Evolutionary conservation across 2,329 filamentous ascomycete species (phyloP), one percentile per base, ranked within the genome.

Genomic region (Colletotrichum godetiae): DNA sequence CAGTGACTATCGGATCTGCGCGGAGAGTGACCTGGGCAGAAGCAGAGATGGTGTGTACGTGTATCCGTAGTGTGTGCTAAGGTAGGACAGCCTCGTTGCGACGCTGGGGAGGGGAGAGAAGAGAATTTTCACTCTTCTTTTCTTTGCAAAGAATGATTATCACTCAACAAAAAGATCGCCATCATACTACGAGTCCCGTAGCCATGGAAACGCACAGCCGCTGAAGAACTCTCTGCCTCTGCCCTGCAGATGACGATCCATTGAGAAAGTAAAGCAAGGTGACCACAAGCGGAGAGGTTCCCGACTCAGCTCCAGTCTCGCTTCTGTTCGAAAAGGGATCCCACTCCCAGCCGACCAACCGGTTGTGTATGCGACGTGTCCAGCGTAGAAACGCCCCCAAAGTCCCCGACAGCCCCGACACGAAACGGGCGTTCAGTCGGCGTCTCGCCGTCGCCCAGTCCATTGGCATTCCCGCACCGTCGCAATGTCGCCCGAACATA

Each of bases 401-500:
- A 42, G 37, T 42, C 37, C 53, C 35, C 31, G 52, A 42, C 62
- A 35, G 19, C n/a, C 27, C 64, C 65, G 69, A 72, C 65, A 63
- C 64, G 42, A 42, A 33, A 59, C 37, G 53, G 64, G 69, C 65
- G 35, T 53, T 37, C 37, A 67, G 71, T 73, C 71, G 71, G 71
- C 67, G 8, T 46, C 60, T 60, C 49, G 67, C 71, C 67, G 71
- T 70, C 68, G 42, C 8, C 42, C 19, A 22, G 42, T 49, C 42
- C 42, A 15, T 37, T 22, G 37, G 37, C 37, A 19, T 42, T 42
- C 13, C 6, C 13, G 37, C 58, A 56, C 49, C 35, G 67, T 29
- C 24, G 69, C 67, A 68, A 76, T 76, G 75, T 66, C 74, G 27
- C 63, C 72, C 56, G 74, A 75, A 31, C 69, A 74, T 24, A 76